phyloP scores from a whole-genome alignment of 2,329 filamentous ascomycete species.

The Aspergillus aculeatinus region DNA sequence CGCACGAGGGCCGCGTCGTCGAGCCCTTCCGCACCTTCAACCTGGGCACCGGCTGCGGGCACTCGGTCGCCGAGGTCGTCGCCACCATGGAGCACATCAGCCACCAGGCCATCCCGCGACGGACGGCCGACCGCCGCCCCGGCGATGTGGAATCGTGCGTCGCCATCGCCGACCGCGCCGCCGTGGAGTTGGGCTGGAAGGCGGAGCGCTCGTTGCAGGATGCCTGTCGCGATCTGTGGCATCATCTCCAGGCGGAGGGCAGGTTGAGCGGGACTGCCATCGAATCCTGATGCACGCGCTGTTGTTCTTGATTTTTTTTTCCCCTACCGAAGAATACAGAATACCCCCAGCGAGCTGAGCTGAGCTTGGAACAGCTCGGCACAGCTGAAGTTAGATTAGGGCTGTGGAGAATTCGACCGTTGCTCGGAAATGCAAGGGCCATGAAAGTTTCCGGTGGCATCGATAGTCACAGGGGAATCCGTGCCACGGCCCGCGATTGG shows the following conservation, averaged over 20 bases:
- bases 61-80: constrained; percentile 37
- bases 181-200: constrained; percentile 54
- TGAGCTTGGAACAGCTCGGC: too few relatives aligned
- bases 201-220: constrained; percentile 34
- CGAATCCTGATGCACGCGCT: too few relatives aligned
- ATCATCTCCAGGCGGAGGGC: background rate
- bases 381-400: background rate
- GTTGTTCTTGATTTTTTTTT: too few relatives aligned
- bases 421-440: background rate
- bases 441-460: too few relatives aligned
- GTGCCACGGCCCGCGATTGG: background rate
- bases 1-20: constrained; percentile 27
- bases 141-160: constrained; percentile 40
- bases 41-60: constrained; percentile 35
- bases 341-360: too few relatives aligned
- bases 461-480: background rate
- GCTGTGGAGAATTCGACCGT: background rate
- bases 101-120: constrained; percentile 25
- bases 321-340: too few relatives aligned
- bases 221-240: constrained; percentile 26
- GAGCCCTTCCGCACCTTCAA: constrained; percentile 42
- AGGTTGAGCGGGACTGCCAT: too few relatives aligned
- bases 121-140: constrained; percentile 28
- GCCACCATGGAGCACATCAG: constrained; percentile 34
- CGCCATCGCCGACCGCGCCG: constrained; percentile 30